These are phyloP conservation scores for Begonia fuchsioides DNA, from an alignment of 306 rosid species.

Conservation along the genomic window DNA sequence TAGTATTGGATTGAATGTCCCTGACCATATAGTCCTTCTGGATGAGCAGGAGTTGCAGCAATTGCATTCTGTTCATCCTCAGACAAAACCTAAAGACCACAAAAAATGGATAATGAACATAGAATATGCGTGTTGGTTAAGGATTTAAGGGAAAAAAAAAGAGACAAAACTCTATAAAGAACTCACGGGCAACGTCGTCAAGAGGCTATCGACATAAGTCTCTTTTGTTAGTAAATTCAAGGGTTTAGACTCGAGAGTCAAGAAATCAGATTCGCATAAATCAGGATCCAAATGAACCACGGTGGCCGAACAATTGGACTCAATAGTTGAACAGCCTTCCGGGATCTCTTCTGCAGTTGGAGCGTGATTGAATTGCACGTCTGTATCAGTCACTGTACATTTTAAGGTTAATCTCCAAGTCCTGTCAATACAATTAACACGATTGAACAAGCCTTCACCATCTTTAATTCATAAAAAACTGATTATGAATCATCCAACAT, in stretches of 20 bases:
- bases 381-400: constrained; percentile 60
- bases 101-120: background rate
- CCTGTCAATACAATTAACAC: constrained; percentile 20
- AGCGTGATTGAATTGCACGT: constrained; percentile 32
- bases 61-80: constrained; percentile 69
- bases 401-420: constrained; percentile 32
- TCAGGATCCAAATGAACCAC: constrained; percentile 42
- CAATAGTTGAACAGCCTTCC: constrained; percentile 31
- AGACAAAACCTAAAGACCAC: constrained; percentile 54
- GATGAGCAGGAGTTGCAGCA: constrained; percentile 94
- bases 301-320: constrained; percentile 41
- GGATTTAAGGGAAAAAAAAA: background rate
- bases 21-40: constrained; percentile 76
- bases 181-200: constrained; percentile 74
- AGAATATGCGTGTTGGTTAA: background rate
- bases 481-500: too few relatives aligned
- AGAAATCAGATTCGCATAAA: constrained; percentile 47
- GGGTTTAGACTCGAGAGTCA: constrained; percentile 45
- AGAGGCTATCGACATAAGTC: constrained; percentile 57
- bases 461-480: too few relatives aligned
- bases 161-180: constrained; percentile 3
- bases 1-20: too few relatives aligned
- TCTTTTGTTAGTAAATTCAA: constrained; percentile 39
- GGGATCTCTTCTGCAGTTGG: constrained; percentile 25
- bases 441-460: too few relatives aligned